Base-by-base conservation (phyloP, 2,329 filamentous ascomycete genomes). In the Balansia obtecta region DNA sequence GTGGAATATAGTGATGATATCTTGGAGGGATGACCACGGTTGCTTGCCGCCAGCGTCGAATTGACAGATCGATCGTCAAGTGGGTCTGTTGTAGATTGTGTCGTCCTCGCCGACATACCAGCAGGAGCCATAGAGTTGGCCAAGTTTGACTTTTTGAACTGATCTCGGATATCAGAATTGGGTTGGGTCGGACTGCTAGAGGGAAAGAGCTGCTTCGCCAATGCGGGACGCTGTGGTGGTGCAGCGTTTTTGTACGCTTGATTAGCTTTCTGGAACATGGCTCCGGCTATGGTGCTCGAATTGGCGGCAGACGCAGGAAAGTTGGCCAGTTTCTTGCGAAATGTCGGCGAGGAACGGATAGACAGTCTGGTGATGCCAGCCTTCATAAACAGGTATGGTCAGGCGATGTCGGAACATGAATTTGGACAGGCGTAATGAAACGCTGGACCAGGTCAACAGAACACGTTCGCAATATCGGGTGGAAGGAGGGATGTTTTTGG, bases 121-220 rank as follows among this genome's bases (percentile, higher is more conserved):
- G 61, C 63, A 53, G 63, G 59, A 40, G 63, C 59, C 58, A 63
- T 57, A 39, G 63, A 57, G 54, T 64, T 58, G 33, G 63, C 60
- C 47, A 66, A 64, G 39, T 64, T 65, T 33, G 69, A 63, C 56
- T 71, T 75, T 53, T 71, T 73, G 56, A 77, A 67, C 50, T 73
- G 72, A 45, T 76, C 70, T 50, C 72, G 64, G 55, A 82, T 76
- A 52, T 73, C 74, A 39, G 65, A 65, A 61, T 71, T 68, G 10
- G 63, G 55, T 27, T 67, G 61, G 42, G 62, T 65, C 12, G 76
- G 74, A 56, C 73, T 80, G 63, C 75, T 81, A 1, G 79, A 80
- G 4, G 77, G 72, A 55, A 82, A 78, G 15, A 77, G 65, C 51
- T 76, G 70, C 61, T 80, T 79, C 4, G 69, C 64, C 42, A 76